Percentiles rank a stretch among this genome's conserved stretches.
phyloP scores from a whole-genome alignment of 495 filamentous ascomycete species.

The Penicillium chermesinum region DNA sequence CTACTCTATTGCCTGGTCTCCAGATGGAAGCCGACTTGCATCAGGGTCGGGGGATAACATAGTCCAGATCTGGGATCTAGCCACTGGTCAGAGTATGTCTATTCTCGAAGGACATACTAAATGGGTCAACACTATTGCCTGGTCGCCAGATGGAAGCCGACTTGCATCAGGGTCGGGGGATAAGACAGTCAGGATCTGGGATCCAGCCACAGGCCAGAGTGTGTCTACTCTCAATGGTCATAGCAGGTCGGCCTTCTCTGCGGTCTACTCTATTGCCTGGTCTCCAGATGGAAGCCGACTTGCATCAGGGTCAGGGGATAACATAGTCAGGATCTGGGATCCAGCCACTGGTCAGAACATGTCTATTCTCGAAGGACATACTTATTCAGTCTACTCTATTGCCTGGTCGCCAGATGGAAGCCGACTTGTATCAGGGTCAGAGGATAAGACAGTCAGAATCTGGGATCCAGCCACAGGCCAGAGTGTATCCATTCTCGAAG shows the following conservation, averaged over 20 bases:
- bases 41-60: not conserved
- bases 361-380: conserved; percentile 3
- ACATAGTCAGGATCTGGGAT: conserved; percentile 8
- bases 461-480: conserved; percentile 1
- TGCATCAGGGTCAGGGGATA: conserved; percentile 6
- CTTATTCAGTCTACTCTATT: not conserved
- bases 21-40: conserved; percentile 1
- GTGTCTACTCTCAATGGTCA: not conserved
- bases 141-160: conserved; percentile 4
- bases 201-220: not conserved
- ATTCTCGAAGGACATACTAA: conserved; percentile 10
- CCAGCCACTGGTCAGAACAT: conserved; percentile 2
- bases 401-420: conserved; percentile 5
- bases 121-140: conserved; percentile 2
- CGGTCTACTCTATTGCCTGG: conserved; percentile 6
- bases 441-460: not conserved
- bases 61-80: conserved; percentile 3
- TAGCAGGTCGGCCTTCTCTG: not conserved
- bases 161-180: not conserved
- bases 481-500: not conserved
- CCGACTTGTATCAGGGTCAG: not conserved
- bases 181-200: not conserved
- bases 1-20: conserved; percentile 1
- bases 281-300: conserved; percentile 12
- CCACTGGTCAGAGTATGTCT: conserved; percentile 1